phyloP scores from a whole-genome alignment of 345 rosid species.

The Melaleuca quinquenervia region DNA sequence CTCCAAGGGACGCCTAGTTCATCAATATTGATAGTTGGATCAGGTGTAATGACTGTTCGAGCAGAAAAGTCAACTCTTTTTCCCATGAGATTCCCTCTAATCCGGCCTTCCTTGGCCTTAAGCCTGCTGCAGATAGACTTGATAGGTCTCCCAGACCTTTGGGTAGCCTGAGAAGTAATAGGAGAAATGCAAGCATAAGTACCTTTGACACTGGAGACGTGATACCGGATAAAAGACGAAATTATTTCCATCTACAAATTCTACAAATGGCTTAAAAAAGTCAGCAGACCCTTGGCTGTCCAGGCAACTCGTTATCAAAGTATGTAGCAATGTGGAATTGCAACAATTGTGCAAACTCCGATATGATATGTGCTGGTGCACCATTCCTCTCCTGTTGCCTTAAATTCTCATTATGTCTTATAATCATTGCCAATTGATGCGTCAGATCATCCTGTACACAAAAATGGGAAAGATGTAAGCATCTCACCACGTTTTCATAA shows the following conservation, averaged over 20 bases:
- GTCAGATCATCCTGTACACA: conserved; percentile 76
- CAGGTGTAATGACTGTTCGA: conserved; percentile 98
- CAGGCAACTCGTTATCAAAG: conserved; percentile 96
- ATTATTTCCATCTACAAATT: neutral
- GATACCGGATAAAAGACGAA: neutral
- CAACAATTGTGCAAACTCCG: conserved; percentile 88
- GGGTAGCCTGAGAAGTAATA: conserved; percentile 71
- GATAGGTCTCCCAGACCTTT: conserved; percentile 93
- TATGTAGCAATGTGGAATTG: conserved; percentile 95
- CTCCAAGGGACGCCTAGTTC: conserved; percentile 98
- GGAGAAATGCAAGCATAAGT: neutral
- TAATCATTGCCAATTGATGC: conserved; percentile 88
- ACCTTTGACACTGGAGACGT: neutral
- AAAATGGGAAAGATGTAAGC: neutral
- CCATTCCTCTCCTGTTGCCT: conserved; percentile 90
- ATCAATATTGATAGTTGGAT: conserved; percentile 91
- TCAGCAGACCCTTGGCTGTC: conserved; percentile 84
- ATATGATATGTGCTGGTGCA: conserved; percentile 93
- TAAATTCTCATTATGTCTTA: conserved; percentile 85
- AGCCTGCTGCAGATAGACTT: conserved; percentile 94
- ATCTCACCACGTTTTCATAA: neutral
- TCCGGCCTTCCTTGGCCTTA: conserved; percentile 95
- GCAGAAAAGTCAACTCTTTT: conserved; percentile 98
- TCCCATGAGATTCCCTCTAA: conserved; percentile 97
- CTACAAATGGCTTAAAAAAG: neutral